phyloP scores from a whole-genome alignment of 345 rosid species.

The Syzygium oleosum region DNA sequence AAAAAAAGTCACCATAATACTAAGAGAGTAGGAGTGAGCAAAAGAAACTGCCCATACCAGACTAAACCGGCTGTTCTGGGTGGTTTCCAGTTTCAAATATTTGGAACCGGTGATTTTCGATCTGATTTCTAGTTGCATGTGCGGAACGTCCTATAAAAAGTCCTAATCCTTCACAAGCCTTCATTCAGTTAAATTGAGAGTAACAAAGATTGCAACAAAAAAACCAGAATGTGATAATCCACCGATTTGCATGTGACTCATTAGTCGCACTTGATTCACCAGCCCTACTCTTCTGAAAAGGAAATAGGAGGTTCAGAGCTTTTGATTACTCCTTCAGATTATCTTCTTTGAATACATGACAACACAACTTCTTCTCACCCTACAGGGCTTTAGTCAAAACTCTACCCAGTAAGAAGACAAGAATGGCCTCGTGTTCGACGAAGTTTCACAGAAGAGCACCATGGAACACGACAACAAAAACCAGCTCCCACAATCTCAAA shows the following conservation, averaged over 20 bases:
- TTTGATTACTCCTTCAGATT: not conserved
- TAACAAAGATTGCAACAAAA: not conserved
- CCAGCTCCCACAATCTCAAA: not conserved
- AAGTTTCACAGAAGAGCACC: not conserved
- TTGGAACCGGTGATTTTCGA: no score
- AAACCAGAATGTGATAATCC: not conserved
- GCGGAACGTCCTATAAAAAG: no score
- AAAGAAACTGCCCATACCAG: no score
- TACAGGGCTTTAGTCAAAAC: not conserved
- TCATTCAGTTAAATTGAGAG: not conserved
- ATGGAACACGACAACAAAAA: not conserved
- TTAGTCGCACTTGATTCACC: not conserved
- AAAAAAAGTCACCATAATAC: not conserved
- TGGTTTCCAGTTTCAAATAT: no score
- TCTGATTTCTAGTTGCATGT: no score
- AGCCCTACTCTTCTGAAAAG: not conserved
- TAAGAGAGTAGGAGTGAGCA: not conserved
- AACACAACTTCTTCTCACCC: not conserved
- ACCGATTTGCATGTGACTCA: not conserved
- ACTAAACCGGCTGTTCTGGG: no score
- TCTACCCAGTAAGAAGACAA: not conserved
- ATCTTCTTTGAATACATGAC: not conserved
- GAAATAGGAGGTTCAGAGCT: not conserved
- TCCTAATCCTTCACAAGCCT: not conserved
- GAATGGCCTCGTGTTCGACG: not conserved